Percentiles rank a stretch among this genome's conserved stretches.
phyloP scores from a whole-genome alignment of 495 filamentous ascomycete species.

The Podospora pseudoanserina region DNA sequence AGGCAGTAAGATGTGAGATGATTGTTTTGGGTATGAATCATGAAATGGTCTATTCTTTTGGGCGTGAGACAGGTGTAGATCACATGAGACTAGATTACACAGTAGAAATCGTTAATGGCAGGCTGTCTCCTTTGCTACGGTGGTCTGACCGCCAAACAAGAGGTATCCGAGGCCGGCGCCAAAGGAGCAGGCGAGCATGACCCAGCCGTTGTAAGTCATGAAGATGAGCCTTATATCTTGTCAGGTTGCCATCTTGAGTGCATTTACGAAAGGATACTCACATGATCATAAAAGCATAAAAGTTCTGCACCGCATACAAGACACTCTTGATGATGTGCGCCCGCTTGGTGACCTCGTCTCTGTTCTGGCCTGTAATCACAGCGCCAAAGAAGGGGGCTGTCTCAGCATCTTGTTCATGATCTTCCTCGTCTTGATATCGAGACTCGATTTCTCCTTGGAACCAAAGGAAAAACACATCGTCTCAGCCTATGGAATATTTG shows the following conservation, averaged over 20 bases:
- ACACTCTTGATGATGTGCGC: slow-evolving; percentile 73
- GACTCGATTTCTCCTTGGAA: slow-evolving; percentile 39
- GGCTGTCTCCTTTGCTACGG: slow-evolving; percentile 75
- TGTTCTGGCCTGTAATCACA: slow-evolving; percentile 50
- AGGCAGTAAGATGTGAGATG: slow-evolving; percentile 20
- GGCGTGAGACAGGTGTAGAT: neutral
- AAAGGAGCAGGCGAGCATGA: slow-evolving; percentile 88
- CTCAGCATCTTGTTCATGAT: slow-evolving; percentile 38
- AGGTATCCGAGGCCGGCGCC: slow-evolving; percentile 89
- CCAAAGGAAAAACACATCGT: slow-evolving; percentile 1
- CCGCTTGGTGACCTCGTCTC: slow-evolving; percentile 50
- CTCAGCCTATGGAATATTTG: neutral
- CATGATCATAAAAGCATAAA: slow-evolving; percentile 99
- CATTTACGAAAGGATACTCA: slow-evolving; percentile 49
- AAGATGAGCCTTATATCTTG: slow-evolving; percentile 79
- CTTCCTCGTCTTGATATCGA: neutral
- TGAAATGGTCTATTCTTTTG: neutral
- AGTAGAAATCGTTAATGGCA: slow-evolving; percentile 61
- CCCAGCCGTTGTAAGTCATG: slow-evolving; percentile 99
- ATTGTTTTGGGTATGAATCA: neutral
- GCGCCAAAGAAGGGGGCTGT: slow-evolving; percentile 44
- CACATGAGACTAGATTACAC: neutral
- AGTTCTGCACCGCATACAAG: slow-evolving; percentile 91
- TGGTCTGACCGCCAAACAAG: slow-evolving; percentile 66
- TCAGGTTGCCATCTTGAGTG: neutral